Percentiles rank a stretch among this genome's conserved stretches.
These are phyloP conservation scores for Sechiopsis laciniata DNA, from an alignment of 306 rosid species.

Conservation along the genomic window DNA sequence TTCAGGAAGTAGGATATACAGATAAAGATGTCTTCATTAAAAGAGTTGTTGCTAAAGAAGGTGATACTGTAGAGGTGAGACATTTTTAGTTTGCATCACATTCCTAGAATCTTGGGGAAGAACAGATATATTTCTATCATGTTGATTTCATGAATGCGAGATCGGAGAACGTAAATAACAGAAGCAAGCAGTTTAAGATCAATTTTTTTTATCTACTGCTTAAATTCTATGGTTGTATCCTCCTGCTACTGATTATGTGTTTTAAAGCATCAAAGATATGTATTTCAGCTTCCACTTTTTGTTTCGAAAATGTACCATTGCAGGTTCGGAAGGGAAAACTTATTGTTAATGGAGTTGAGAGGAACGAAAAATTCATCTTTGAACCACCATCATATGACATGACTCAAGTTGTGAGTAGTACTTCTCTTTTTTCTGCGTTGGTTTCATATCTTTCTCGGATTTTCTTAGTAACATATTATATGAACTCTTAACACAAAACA, in stretches of 20 bases:
- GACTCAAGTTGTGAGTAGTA: slow-evolving; percentile 67
- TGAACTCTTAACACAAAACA: not conserved
- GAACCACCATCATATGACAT: slow-evolving; percentile 79
- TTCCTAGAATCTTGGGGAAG: not conserved
- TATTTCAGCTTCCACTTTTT: slow-evolving; percentile 13
- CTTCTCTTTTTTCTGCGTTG: not conserved
- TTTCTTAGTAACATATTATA: not conserved
- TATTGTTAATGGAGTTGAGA: slow-evolving; percentile 83
- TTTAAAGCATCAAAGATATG: not conserved
- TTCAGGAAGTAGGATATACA: slow-evolving; percentile 89
- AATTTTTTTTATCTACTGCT: not conserved
- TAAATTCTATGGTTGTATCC: not conserved
- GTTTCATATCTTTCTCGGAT: not conserved
- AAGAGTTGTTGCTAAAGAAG: slow-evolving; percentile 84
- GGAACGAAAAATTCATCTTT: slow-evolving; percentile 67
- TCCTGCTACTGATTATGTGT: not conserved
- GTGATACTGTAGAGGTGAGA: slow-evolving; percentile 85
- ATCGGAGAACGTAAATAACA: not conserved
- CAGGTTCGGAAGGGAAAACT: slow-evolving; percentile 90
- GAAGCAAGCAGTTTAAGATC: not conserved
- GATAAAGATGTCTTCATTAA: slow-evolving; percentile 89
- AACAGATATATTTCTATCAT: not conserved
- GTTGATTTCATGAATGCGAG: not conserved
- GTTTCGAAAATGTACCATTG: slow-evolving; percentile 19
- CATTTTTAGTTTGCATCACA: slow-evolving; percentile 3